Conservation (phyloP, 768 basidiomycete genomes). For the Strobilomyces echinocephalus region DNA sequence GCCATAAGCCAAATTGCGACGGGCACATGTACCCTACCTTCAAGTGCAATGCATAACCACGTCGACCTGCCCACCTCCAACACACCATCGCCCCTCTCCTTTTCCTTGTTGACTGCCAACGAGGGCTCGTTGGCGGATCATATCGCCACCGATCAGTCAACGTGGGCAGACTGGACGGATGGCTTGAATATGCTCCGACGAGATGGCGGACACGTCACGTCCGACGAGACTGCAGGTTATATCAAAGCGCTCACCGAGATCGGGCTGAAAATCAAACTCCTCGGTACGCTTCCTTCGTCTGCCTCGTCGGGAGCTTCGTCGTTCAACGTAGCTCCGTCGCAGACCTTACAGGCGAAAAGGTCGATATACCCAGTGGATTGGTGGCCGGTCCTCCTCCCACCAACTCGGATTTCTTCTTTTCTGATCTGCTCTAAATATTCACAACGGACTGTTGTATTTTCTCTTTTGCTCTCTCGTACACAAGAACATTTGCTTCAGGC, state of each 20-base stretch:
- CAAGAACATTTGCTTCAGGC: background rate
- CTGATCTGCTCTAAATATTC: constrained; percentile 44
- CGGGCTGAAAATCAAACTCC: constrained; percentile 84
- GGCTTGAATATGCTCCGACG: constrained; percentile 82
- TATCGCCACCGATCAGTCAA: constrained; percentile 69
- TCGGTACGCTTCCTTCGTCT: constrained; percentile 49
- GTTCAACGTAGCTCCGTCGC: background rate
- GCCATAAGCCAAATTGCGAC: constrained; percentile 76
- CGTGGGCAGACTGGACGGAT: constrained; percentile 94
- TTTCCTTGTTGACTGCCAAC: constrained; percentile 66
- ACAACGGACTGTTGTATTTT: constrained; percentile 9
- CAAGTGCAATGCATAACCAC: constrained; percentile 57
- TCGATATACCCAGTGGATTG: constrained; percentile 81
- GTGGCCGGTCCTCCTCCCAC: constrained; percentile 73
- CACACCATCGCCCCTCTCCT: constrained; percentile 65
- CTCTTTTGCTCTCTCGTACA: background rate
- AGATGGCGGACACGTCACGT: constrained; percentile 78
- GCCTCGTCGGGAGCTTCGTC: background rate
- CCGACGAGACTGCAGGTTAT: constrained; percentile 81
- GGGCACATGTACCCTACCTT: constrained; percentile 65
- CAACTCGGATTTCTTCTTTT: constrained; percentile 83
- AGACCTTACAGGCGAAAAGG: constrained; percentile 87
- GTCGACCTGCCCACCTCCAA: constrained; percentile 54
- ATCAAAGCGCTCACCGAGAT: constrained; percentile 87
- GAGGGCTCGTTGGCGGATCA: constrained; percentile 74